phyloP scores from a whole-genome alignment of 73 alveolate genomes.

The Paramecium tetraurelia region DNA sequence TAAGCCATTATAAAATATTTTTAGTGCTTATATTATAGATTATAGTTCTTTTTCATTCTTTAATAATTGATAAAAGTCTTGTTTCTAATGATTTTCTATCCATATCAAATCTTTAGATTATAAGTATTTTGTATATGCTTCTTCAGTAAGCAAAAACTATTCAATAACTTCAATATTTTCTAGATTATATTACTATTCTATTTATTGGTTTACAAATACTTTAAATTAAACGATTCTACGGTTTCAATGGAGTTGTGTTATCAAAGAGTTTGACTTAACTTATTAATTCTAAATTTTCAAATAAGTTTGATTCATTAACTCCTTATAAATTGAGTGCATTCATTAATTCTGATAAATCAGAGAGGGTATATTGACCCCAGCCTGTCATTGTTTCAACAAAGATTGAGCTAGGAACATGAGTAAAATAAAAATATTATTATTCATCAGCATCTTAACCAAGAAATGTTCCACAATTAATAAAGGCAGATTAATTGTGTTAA shows the following conservation, averaged over 20 bases:
- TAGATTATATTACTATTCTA: background rate
- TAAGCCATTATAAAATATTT: background rate
- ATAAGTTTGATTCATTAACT: slow-evolving; percentile 2
- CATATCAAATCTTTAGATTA: background rate
- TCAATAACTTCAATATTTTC: slow-evolving; percentile 6
- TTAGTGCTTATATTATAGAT: background rate
- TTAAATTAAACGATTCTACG: background rate
- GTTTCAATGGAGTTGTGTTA: background rate
- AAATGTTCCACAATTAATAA: background rate
- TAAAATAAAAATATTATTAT: background rate
- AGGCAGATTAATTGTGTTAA: background rate
- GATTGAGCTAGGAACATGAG: slow-evolving; percentile 36
- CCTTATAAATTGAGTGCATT: background rate
- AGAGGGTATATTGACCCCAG: slow-evolving; percentile 18
- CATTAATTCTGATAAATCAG: slow-evolving; percentile 11
- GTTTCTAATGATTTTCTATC: background rate
- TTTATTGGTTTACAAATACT: background rate
- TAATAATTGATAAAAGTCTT: background rate
- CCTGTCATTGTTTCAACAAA: slow-evolving; percentile 37
- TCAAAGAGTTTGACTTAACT: background rate
- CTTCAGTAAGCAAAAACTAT: background rate
- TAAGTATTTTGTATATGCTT: background rate
- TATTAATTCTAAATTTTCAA: background rate
- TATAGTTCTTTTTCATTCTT: background rate
- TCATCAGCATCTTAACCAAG: slow-evolving; percentile 35